Evolutionary conservation across 495 filamentous ascomycete species (phyloP), one percentile per base, ranked within the genome.

Genomic region (Geopyxis carbonaria): DNA sequence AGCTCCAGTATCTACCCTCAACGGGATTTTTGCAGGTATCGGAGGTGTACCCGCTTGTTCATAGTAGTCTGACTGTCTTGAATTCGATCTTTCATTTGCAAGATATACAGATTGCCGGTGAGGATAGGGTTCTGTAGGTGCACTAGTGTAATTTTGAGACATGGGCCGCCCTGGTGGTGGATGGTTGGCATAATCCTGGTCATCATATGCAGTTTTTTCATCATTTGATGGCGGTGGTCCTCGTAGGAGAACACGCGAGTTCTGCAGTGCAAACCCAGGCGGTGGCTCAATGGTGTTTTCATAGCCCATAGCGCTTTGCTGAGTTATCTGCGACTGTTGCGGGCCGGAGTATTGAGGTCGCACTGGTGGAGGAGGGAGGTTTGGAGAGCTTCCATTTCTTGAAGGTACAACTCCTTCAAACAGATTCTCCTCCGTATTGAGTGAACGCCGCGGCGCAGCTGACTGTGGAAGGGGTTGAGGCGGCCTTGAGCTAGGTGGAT

Each of bases 1-100:
- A 63, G 33, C 21, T 51, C 59, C 15, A 61, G 58, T 52, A 53
- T 45, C 39, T 29, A 38, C 36, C 33, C 32, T 58, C 2, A 48
- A 52, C 22, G 55, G 55, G 38, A 42, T 20, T 19, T 53, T 50
- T 34, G 44, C 37, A 44, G 46, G 39, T 23, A 51, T 51, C 18
- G 24, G 44, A 24, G 48, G 50, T 31, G 44, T 20, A 10, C n/a
- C n/a, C n/a, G n/a, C n/a, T n/a, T n/a, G n/a, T n/a, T n/a, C n/a
- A n/a, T n/a, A n/a, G n/a, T n/a, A n/a, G n/a, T n/a, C n/a, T n/a
- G n/a, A n/a, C n/a, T n/a, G n/a, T n/a, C n/a, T n/a, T n/a, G n/a
- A n/a, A n/a, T n/a, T n/a, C n/a, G n/a, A n/a, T n/a, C n/a, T n/a
- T n/a, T n/a, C n/a, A n/a, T n/a, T n/a, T n/a, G n/a, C n/a, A n/a